phyloP scores from a whole-genome alignment of 2,329 filamentous ascomycete genomes.

The Thelonectria blattea region DNA sequence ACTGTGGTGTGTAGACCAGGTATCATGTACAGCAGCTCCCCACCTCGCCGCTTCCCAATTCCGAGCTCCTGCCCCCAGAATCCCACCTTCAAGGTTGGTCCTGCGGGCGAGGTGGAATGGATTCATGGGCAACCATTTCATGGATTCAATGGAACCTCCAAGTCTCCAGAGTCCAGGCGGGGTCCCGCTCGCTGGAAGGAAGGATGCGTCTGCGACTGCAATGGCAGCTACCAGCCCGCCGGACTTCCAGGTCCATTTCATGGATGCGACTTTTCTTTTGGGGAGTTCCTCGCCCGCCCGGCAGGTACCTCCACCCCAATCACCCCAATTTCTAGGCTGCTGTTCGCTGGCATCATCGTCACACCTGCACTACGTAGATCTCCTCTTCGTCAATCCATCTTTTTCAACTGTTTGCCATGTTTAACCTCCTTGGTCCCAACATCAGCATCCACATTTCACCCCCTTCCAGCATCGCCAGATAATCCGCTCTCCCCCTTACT shows the following conservation, averaged over 20 bases:
- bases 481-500: background rate
- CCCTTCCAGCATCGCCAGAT: background rate
- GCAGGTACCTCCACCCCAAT: background rate
- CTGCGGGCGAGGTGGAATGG: no score
- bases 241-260: background rate
- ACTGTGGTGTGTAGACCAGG: background rate
- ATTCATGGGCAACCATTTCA: no score
- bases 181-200: slow-evolving; percentile 14
- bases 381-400: slow-evolving; percentile 8
- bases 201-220: background rate
- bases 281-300: background rate
- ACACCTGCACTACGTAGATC: slow-evolving; percentile 10
- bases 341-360: slow-evolving; percentile 40
- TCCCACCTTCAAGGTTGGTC: background rate
- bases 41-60: slow-evolving; percentile 1
- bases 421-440: background rate
- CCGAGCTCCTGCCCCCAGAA: background rate
- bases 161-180: no score
- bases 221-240: background rate
- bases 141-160: background rate
- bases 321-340: slow-evolving; percentile 28
- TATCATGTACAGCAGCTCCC: background rate
- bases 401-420: background rate
- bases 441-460: background rate
- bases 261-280: background rate